Evolutionary conservation across 1,139 yeast genomes (phyloP).

Genomic region (Suhomyces yuchorum): DNA sequence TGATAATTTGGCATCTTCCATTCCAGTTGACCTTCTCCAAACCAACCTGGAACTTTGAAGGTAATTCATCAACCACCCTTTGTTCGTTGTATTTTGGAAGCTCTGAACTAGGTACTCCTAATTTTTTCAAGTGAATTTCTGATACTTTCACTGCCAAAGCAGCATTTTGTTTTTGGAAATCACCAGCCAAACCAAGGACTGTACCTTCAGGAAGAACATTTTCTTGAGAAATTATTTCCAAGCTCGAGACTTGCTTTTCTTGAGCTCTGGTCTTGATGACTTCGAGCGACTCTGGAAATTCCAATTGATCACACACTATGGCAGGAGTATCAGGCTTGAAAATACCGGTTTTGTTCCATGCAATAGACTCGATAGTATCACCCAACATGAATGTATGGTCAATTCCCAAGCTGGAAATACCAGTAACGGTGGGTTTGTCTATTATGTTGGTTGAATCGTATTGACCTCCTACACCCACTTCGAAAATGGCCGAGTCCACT

Average conservation of each 20-base stretch:
- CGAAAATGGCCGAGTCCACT: conserved; percentile 90
- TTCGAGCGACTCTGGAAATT: conserved; percentile 51
- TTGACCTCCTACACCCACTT: conserved; percentile 98
- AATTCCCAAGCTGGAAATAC: conserved; percentile 83
- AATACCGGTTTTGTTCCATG: conserved; percentile 97
- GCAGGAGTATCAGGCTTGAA: conserved; percentile 73
- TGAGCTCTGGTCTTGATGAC: conserved; percentile 63
- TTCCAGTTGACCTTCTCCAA: conserved; percentile 80
- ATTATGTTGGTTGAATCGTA: conserved; percentile 93
- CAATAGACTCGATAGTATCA: conserved; percentile 80
- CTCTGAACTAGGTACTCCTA: conserved; percentile 38
- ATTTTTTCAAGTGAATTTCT: conserved; percentile 55
- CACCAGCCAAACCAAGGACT: conserved; percentile 81
- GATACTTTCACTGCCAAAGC: conserved; percentile 83
- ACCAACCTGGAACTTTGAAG: conserved; percentile 63
- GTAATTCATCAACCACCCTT: conserved; percentile 39
- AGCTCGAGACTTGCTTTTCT: conserved; percentile 56
- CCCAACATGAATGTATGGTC: conserved; percentile 94
- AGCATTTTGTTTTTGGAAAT: conserved; percentile 83
- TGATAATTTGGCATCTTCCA: conserved; percentile 85
- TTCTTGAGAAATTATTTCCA: conserved; percentile 54
- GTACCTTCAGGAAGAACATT: conserved; percentile 32
- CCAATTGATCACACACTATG: conserved; percentile 60
- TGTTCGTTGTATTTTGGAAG: conserved; percentile 28
- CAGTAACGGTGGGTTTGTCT: conserved; percentile 78